Base-by-base conservation (phyloP, 495 filamentous ascomycete genomes). In the Hyaloscypha variabilis region DNA sequence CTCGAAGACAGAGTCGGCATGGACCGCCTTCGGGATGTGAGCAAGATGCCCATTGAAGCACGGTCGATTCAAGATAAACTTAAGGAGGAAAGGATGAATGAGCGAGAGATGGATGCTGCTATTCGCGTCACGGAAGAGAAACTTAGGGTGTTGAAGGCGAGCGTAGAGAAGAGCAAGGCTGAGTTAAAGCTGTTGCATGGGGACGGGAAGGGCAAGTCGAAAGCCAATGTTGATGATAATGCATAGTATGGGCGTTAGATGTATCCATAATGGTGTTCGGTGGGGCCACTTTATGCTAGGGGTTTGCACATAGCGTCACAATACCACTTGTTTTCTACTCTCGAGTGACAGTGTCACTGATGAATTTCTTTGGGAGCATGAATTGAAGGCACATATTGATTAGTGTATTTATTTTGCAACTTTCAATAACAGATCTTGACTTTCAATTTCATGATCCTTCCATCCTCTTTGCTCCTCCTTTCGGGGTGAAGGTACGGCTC, bases 1-100 rank as follows among this genome's bases (percentile, higher is more conserved):
- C 79, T 99, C 13, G 95, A 99, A 70, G 91, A 97, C 63, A 81
- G 95, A 14, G 87, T 91, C 1, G 91, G 90, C 5, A 80, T 94
- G 74, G 88, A 92, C 59, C 83, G 85, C n/a, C 76, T 91, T 64
- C 77, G 81, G 36, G 76, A 79, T 52, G 67, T 73, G 17, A 74
- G 72, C 28, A 70, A 71, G 50, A 70, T 64, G 68, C 76, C 77
- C 52, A 72, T 81, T 17, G 80, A 87, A 66, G 81, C 77, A 13
- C 72, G 78, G 36, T 78, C 75, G 28, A 77, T 84, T 29, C 74
- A 81, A 68, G 82, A 85, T 30, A 86, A 81, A 73, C 69, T 93
- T 19, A 77, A 79, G 59, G 88, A 89, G 46, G 88, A 91, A 72
- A 86, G 82, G 54, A 93, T 97, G 84, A 88, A 85, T 58, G 87